Evolutionary conservation across 495 filamentous ascomycete species (phyloP).

Genomic region (Cudoniella acicularis): DNA sequence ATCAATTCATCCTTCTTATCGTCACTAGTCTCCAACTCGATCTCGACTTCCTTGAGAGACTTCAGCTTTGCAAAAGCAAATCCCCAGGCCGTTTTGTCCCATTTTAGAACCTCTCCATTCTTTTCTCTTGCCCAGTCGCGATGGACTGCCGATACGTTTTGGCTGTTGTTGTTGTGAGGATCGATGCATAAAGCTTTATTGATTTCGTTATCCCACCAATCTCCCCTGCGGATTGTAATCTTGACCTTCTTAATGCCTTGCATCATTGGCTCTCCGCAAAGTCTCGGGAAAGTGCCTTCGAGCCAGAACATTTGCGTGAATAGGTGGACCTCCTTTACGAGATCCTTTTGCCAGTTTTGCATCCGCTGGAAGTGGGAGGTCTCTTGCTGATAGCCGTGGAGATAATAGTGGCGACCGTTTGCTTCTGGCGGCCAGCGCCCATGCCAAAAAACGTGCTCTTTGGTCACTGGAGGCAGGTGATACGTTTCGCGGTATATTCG

Average conservation of each 20-base stretch:
- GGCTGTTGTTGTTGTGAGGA: slow-evolving; percentile 6
- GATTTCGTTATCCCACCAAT: slow-evolving; percentile 27
- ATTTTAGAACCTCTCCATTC: slow-evolving; percentile 1
- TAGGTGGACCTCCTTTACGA: slow-evolving; percentile 19
- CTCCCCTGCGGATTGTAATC: slow-evolving; percentile 23
- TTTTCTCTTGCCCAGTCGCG: slow-evolving; percentile 1
- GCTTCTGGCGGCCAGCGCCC: neutral
- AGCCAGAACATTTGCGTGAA: slow-evolving; percentile 27
- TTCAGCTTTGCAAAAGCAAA: slow-evolving; percentile 10
- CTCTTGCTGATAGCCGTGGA: neutral
- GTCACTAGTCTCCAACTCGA: slow-evolving; percentile 20
- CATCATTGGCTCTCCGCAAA: slow-evolving; percentile 16
- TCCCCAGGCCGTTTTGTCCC: slow-evolving; percentile 10
- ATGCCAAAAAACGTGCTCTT: slow-evolving; percentile 23
- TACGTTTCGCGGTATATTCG: slow-evolving; percentile 22
- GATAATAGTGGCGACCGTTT: too few species aligned
- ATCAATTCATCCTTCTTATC: slow-evolving; percentile 16
- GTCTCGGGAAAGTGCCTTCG: slow-evolving; percentile 13
- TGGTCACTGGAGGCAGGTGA: slow-evolving; percentile 11
- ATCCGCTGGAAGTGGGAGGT: slow-evolving; percentile 3
- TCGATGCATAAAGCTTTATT: slow-evolving; percentile 17
- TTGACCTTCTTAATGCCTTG: slow-evolving; percentile 21
- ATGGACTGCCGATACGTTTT: slow-evolving; percentile 4
- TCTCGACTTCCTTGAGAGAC: slow-evolving; percentile 8
- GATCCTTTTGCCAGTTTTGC: slow-evolving; percentile 13